These are phyloP conservation scores for Paraurostyla sp. DNA, from an alignment of 73 alveolate genomes.

Conservation along the genomic window DNA sequence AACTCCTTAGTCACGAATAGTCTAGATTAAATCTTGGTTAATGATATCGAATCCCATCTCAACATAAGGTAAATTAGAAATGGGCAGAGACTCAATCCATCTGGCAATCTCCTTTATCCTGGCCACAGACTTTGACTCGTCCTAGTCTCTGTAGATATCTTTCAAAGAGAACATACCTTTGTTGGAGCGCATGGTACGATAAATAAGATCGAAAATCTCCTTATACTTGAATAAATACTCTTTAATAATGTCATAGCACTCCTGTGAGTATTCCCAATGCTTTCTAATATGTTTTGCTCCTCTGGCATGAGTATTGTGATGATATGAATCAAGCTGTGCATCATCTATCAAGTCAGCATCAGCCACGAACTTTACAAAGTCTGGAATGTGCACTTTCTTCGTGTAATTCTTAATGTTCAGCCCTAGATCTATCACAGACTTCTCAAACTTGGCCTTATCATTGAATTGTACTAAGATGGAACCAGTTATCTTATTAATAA, in stretches of 20 bases:
- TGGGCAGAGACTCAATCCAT: slow-evolving; percentile 54
- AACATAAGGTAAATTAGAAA: slow-evolving; percentile 50
- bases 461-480: not conserved
- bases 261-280: slow-evolving; percentile 69
- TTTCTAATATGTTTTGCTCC: slow-evolving; percentile 36
- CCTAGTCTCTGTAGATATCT: slow-evolving; percentile 39
- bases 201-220: slow-evolving; percentile 38
- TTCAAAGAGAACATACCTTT: slow-evolving; percentile 50
- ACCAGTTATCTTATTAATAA: slow-evolving; percentile 41
- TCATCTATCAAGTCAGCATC: not conserved
- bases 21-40: slow-evolving; percentile 15
- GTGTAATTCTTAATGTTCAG: slow-evolving; percentile 50
- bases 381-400: slow-evolving; percentile 56
- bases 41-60: slow-evolving; percentile 64
- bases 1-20: not conserved
- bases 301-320: slow-evolving; percentile 21
- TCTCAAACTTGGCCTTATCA: slow-evolving; percentile 19
- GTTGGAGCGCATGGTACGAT: not conserved
- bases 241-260: slow-evolving; percentile 56
- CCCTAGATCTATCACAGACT: slow-evolving; percentile 40
- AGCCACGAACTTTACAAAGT: not conserved
- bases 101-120: slow-evolving; percentile 36
- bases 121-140: not conserved
- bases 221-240: slow-evolving; percentile 38
- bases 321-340: too few species aligned